Conservation (phyloP, 2,329 filamentous ascomycete species). For the Colletotrichum euphorbiae region DNA sequence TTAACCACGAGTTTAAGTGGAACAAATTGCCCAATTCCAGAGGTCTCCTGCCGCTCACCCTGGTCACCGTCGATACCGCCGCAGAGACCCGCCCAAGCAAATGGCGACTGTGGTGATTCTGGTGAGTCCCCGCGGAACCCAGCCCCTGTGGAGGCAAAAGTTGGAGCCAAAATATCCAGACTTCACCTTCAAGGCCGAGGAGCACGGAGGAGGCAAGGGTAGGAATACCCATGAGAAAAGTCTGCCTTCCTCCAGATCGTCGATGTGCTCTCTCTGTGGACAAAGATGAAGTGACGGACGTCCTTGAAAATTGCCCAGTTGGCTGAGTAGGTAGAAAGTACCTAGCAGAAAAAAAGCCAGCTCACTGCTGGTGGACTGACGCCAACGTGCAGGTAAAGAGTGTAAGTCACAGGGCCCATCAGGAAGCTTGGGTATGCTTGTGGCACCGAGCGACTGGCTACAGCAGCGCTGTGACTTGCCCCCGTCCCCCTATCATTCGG, state of each 20-base stretch:
- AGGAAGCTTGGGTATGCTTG: constrained; percentile 23
- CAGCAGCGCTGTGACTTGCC: constrained; percentile 33
- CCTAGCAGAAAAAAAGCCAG: neutral
- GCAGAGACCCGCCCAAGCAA: constrained; percentile 34
- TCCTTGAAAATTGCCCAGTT: neutral
- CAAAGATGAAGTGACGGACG: constrained; percentile 25
- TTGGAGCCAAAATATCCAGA: constrained; percentile 12
- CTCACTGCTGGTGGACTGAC: constrained; percentile 15
- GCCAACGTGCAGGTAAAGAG: constrained; percentile 31
- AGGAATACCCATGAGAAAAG: neutral
- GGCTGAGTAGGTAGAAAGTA: neutral
- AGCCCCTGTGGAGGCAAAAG: constrained; percentile 31
- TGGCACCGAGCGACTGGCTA: constrained; percentile 29
- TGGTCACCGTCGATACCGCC: constrained; percentile 29
- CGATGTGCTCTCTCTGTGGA: neutral
- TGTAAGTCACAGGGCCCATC: constrained; percentile 30
- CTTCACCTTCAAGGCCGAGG: neutral
- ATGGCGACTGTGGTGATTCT: constrained; percentile 14
- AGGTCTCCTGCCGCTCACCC: constrained; percentile 29
- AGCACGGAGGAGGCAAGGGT: neutral
- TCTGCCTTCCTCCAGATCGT: neutral
- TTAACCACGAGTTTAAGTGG: constrained; percentile 34
- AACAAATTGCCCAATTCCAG: constrained; percentile 37
- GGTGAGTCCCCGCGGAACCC: constrained; percentile 13
- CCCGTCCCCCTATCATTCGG: constrained; percentile 14